Conservation (phyloP, 306 rosid species). For the Rosa multiflora region DNA sequence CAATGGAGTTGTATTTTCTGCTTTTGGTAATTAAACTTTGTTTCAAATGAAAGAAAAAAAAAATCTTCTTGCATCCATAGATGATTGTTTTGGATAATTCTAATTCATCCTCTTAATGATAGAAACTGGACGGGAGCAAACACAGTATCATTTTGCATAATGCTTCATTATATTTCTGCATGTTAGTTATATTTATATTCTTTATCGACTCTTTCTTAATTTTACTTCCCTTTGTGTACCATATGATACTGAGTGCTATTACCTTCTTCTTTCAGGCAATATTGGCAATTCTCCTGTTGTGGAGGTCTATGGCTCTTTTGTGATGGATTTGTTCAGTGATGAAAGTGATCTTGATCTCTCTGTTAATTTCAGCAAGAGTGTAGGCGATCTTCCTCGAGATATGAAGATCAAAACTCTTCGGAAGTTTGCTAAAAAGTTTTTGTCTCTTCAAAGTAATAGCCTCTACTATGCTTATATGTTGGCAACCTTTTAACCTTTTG, state of each 20-base stretch:
- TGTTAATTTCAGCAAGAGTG: conserved; percentile 3
- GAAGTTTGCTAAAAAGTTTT: conserved; percentile 18
- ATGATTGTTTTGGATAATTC: too few relatives aligned
- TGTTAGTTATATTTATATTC: neutral
- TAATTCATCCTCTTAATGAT: neutral
- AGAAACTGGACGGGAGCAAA: neutral
- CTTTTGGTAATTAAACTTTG: too few relatives aligned
- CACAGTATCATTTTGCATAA: neutral
- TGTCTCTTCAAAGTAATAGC: conserved; percentile 1
- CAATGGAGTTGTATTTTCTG: too few relatives aligned
- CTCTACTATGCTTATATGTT: neutral
- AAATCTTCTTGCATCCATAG: too few relatives aligned
- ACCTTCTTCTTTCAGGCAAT: conserved; percentile 5
- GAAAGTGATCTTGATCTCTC: conserved; percentile 23
- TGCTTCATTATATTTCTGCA: neutral
- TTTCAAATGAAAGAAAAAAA: too few relatives aligned
- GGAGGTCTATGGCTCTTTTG: conserved; percentile 13
- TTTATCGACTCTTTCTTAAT: neutral
- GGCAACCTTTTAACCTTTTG: neutral
- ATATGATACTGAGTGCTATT: neutral
- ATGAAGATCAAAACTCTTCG: conserved; percentile 23
- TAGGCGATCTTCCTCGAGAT: neutral
- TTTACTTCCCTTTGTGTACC: neutral
- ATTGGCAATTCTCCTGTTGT: conserved; percentile 6
- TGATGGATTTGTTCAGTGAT: conserved; percentile 18